phyloP scores from a whole-genome alignment of 177 flowering plant species.

The Vitis hybrid region DNA sequence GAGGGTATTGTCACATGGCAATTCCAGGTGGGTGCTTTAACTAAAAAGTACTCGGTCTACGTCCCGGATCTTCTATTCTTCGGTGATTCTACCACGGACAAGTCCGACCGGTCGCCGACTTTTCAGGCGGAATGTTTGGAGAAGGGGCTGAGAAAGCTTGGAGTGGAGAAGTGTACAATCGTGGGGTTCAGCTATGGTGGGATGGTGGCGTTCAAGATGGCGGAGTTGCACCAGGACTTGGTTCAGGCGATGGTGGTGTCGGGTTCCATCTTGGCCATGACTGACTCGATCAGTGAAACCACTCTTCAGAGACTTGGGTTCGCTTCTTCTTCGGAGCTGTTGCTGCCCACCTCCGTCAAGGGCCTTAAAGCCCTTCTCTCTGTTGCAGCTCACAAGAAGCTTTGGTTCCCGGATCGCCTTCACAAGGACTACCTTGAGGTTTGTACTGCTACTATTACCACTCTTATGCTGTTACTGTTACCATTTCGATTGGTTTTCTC shows the following conservation, averaged over 20 bases:
- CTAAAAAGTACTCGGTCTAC: constrained; percentile 70
- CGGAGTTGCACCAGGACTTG: constrained; percentile 58
- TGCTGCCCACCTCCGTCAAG: constrained; percentile 68
- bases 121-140: constrained; percentile 80
- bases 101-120: constrained; percentile 59
- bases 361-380: constrained; percentile 75
- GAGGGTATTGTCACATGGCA: constrained; percentile 93
- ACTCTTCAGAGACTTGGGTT: constrained; percentile 56
- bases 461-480: no score
- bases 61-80: constrained; percentile 91
- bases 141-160: constrained; percentile 53
- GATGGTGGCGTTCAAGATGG: constrained; percentile 85
- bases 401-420: constrained; percentile 78
- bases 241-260: constrained; percentile 69
- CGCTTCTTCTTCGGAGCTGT: constrained; percentile 62
- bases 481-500: background rate
- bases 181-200: constrained; percentile 97
- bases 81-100: constrained; percentile 62
- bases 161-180: constrained; percentile 61
- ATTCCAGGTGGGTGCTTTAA: constrained; percentile 75
- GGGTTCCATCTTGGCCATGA: constrained; percentile 70
- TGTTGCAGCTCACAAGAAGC: constrained; percentile 64
- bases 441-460: background rate
- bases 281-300: constrained; percentile 50
- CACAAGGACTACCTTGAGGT: constrained; percentile 83